These are phyloP conservation scores for Epicoccum sorghinum DNA, from an alignment of 2,329 filamentous ascomycete species.

Conservation along the genomic window DNA sequence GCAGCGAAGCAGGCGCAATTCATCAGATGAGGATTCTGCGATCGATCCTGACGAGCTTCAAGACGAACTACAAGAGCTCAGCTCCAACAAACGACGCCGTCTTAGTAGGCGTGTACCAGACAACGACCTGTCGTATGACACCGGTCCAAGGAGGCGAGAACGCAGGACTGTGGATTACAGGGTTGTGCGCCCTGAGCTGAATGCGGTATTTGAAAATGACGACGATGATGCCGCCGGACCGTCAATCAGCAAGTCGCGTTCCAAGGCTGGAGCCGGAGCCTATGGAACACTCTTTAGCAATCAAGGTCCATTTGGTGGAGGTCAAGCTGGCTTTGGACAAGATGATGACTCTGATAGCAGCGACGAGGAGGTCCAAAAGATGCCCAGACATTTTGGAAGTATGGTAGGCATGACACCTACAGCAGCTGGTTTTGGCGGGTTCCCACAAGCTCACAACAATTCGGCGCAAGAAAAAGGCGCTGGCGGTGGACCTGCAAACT, in stretches of 20 bases:
- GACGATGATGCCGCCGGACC: slow-evolving; percentile 71
- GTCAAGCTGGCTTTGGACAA: slow-evolving; percentile 77
- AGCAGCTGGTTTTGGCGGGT: slow-evolving; percentile 56
- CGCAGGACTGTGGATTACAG: slow-evolving; percentile 80
- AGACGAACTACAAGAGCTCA: slow-evolving; percentile 65
- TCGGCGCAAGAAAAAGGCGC: slow-evolving; percentile 58
- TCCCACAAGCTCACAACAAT: slow-evolving; percentile 63
- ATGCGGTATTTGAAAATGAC: slow-evolving; percentile 76
- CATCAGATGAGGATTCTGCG: slow-evolving; percentile 55
- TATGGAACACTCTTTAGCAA: slow-evolving; percentile 87
- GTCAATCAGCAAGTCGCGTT: slow-evolving; percentile 70
- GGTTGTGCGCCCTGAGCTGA: slow-evolving; percentile 76
- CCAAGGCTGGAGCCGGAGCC: slow-evolving; percentile 59
- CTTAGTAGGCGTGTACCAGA: slow-evolving; percentile 39
- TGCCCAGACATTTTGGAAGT: slow-evolving; percentile 59
- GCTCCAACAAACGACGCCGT: slow-evolving; percentile 55
- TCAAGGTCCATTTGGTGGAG: slow-evolving; percentile 90
- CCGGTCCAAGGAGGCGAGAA: slow-evolving; percentile 65
- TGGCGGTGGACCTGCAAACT: slow-evolving; percentile 74
- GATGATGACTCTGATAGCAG: slow-evolving; percentile 93
- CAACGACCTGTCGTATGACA: slow-evolving; percentile 59
- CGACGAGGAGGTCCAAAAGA: slow-evolving; percentile 83
- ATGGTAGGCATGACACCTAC: slow-evolving; percentile 70
- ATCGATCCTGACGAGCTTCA: slow-evolving; percentile 56
- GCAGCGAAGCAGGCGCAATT: slow-evolving; percentile 55